A percentile compares a stretch with the other conserved stretches of the same genome.
Conservation (phyloP, 2,329 filamentous ascomycete genomes). For the Coniochaeta hoffmannii region DNA sequence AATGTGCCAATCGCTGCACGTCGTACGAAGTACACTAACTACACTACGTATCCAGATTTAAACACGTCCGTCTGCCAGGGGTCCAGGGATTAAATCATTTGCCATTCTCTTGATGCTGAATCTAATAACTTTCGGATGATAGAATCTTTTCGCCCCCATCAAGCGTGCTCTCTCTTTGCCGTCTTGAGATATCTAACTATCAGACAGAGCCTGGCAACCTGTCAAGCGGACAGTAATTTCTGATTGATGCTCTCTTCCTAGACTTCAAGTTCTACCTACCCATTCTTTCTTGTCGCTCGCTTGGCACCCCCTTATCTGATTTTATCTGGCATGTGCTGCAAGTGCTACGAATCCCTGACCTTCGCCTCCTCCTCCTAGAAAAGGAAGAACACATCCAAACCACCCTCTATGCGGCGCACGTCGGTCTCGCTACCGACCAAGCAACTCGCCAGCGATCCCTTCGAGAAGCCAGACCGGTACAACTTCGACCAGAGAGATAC, state of each 20-base stretch:
- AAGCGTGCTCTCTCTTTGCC: not conserved
- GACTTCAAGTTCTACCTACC: not conserved
- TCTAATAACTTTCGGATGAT: not conserved
- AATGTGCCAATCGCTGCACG: not conserved
- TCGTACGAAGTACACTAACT: too few species aligned
- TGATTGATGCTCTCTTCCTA: not conserved
- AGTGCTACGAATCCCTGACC: not conserved
- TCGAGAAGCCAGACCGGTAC: slow-evolving; percentile 60
- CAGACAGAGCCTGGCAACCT: too few species aligned
- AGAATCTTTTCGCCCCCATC: not conserved
- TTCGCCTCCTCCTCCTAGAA: not conserved
- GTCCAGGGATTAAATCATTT: not conserved
- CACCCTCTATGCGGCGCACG: slow-evolving; percentile 51
- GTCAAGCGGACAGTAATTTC: not conserved
- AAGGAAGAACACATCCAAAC: not conserved
- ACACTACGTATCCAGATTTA: not conserved
- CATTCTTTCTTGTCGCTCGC: slow-evolving; percentile 6
- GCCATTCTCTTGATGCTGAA: not conserved
- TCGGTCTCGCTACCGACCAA: slow-evolving; percentile 57
- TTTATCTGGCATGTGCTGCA: slow-evolving; percentile 5
- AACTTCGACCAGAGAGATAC: slow-evolving; percentile 35
- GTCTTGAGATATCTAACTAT: too few species aligned
- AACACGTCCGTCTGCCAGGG: not conserved
- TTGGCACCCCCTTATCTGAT: slow-evolving; percentile 3
- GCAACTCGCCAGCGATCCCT: slow-evolving; percentile 50